These are phyloP conservation scores for Coemansia sp. DNA, from an alignment of 192 early-diverging fungal genomes.

Conservation along the genomic window DNA sequence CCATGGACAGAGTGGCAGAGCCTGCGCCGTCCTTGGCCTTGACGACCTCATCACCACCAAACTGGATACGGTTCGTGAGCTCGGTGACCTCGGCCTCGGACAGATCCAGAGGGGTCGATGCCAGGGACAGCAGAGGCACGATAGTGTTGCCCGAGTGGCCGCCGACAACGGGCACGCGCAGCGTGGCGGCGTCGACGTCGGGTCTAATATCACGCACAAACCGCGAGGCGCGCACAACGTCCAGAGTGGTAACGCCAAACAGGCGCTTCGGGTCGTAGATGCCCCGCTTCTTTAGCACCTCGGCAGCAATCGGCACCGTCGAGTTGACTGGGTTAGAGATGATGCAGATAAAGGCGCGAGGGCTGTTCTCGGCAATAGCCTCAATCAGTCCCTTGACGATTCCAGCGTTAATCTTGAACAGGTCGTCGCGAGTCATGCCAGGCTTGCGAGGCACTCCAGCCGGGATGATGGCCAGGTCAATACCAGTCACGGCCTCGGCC, in stretches of 20 bases:
- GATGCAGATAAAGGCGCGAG: constrained; percentile 80
- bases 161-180: constrained; percentile 85
- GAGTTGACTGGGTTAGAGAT: constrained; percentile 98
- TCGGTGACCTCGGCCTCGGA: constrained; percentile 81
- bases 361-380: constrained; percentile 74
- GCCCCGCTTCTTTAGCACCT: constrained; percentile 80
- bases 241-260: constrained; percentile 97
- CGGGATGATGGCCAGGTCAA: constrained; percentile 88
- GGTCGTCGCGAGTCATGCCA: constrained; percentile 98
- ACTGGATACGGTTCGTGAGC: constrained; percentile 96
- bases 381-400: constrained; percentile 81
- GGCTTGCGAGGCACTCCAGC: constrained; percentile 98
- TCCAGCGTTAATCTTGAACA: constrained; percentile 96
- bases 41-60: constrained; percentile 99
- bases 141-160: constrained; percentile 98
- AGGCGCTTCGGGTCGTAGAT: constrained; percentile 83
- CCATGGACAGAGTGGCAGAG: constrained; percentile 89
- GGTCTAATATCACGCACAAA: constrained; percentile 84
- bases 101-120: constrained; percentile 58
- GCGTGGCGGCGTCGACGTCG: constrained; percentile 60
- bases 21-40: constrained; percentile 98
- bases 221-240: constrained; percentile 94
- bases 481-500: constrained; percentile 67
- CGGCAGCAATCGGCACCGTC: constrained; percentile 91
- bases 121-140: constrained; percentile 88